Evolutionary conservation across 2,329 filamentous ascomycete genomes (phyloP), one percentile per base, ranked within the genome.

Genomic region (Delphinella strobiligena): DNA sequence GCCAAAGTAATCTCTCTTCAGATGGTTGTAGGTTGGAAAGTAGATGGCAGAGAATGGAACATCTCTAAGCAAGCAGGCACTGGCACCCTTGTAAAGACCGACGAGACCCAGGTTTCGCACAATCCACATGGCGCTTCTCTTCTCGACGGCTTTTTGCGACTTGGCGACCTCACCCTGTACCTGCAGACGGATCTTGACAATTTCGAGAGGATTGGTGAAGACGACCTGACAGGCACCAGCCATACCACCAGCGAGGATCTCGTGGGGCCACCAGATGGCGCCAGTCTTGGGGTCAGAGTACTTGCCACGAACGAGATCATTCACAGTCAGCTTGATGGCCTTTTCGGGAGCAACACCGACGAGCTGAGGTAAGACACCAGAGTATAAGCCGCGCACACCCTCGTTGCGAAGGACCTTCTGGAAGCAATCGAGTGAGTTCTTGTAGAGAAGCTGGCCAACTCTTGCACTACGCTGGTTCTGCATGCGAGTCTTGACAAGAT

Each of bases 301-400:
- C 49, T 74, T 71, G 7, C 74, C 72, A 55, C 91, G 80, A 16
- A 93, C 86, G 40, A 98, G 65, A 58, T 98, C 91, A 63, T 98
- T 98, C 54, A 98, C 88, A 0, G 91, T 98, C 47, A 98, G 76
- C 69, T 98, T 98, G 68, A 98, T 98, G 51, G 91, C 91, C 71
- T 98, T 98, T 62, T 98, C 91, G 2, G 91, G 91, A n/a, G 91
- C 91, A 34, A 98, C 91, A 61, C 91, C 91, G 47, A 98, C 85
- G 34, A 98, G 74, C 68, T 98, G 91, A 9, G 91, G 91, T 38
- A 95, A 62, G 15, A 98, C 86, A 57, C 91, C 91, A 36, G 89
- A 93, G 68, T 98, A 98, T 36, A 98, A 65, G 16, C 91, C 91
- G 30, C 71, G 72, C 61, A 93, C 73, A 41, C 91, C 91, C 64